Conservation (phyloP, 495 filamentous ascomycete species). For the Daldinia caldariorum region DNA sequence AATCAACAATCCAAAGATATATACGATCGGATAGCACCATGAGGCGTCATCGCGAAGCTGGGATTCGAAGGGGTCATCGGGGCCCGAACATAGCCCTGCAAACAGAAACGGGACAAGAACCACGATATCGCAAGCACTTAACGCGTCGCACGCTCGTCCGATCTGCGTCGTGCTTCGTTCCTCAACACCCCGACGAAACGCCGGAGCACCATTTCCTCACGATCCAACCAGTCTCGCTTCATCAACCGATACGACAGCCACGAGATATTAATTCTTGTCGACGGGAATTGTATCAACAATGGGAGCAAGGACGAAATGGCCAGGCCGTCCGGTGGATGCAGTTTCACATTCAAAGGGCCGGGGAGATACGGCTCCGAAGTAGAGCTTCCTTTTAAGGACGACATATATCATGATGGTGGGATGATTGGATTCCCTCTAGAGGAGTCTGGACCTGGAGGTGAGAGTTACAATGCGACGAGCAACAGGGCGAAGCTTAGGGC, state of each 20-base stretch:
- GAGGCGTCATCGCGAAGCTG: too few relatives aligned
- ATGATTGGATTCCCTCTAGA: slow-evolving; percentile 49
- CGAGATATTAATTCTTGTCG: slow-evolving; percentile 55
- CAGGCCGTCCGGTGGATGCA: slow-evolving; percentile 46
- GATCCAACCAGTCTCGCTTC: slow-evolving; percentile 46
- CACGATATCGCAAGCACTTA: slow-evolving; percentile 25
- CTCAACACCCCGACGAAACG: slow-evolving; percentile 34
- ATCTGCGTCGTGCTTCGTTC: slow-evolving; percentile 46
- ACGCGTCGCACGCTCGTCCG: slow-evolving; percentile 28
- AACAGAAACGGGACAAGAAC: neutral
- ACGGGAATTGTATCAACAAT: slow-evolving; percentile 56
- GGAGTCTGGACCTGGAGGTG: slow-evolving; percentile 42
- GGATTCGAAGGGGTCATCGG: too few relatives aligned
- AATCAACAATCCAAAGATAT: too few relatives aligned
- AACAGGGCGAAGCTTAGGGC: slow-evolving; percentile 59
- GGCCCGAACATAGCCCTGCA: too few relatives aligned
- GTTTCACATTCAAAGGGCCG: slow-evolving; percentile 50
- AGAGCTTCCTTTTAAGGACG: slow-evolving; percentile 26
- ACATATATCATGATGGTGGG: slow-evolving; percentile 22
- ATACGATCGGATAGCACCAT: too few relatives aligned
- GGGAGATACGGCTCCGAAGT: neutral
- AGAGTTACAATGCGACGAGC: slow-evolving; percentile 46
- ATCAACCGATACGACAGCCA: slow-evolving; percentile 52
- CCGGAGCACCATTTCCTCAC: slow-evolving; percentile 43
- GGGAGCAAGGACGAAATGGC: slow-evolving; percentile 28